Evolutionary conservation across 306 rosid genomes (phyloP).

Genomic region (Quillaja saponaria): DNA sequence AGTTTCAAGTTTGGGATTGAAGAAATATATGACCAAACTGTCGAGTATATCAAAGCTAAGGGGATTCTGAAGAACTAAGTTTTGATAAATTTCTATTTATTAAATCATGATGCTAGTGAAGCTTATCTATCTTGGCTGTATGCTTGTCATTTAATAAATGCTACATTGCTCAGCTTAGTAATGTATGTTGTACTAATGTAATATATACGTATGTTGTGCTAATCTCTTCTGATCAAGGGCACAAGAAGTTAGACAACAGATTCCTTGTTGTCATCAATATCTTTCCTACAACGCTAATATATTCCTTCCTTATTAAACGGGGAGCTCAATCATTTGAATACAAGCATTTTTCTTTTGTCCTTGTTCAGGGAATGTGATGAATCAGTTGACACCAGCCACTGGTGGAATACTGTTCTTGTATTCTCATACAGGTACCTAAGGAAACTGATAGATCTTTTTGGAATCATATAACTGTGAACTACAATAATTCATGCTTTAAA

Average conservation of each 20-base stretch:
- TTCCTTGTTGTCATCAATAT: conserved; percentile 6
- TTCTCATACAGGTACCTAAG: background rate
- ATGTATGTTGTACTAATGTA: no score
- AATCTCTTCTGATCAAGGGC: conserved; percentile 18
- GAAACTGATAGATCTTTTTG: background rate
- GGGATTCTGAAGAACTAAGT: conserved; percentile 49
- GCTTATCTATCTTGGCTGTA: no score
- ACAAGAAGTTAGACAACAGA: background rate
- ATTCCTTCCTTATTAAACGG: background rate
- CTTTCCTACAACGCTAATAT: background rate
- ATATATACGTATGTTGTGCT: no score
- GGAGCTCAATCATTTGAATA: background rate
- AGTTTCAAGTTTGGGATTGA: conserved; percentile 60
- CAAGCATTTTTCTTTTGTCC: no score
- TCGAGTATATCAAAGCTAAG: conserved; percentile 65
- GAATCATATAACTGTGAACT: background rate
- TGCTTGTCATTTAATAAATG: conserved; percentile 1
- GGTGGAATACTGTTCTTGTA: background rate
- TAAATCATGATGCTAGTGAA: conserved; percentile 9
- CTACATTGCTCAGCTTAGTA: conserved; percentile 8
- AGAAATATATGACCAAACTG: conserved; percentile 60
- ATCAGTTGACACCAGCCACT: no score
- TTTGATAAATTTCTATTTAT: background rate
- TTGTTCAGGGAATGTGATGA: no score
- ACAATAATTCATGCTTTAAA: background rate